Conservation (phyloP, 495 filamentous ascomycete genomes). For the Immersiella caudata region DNA sequence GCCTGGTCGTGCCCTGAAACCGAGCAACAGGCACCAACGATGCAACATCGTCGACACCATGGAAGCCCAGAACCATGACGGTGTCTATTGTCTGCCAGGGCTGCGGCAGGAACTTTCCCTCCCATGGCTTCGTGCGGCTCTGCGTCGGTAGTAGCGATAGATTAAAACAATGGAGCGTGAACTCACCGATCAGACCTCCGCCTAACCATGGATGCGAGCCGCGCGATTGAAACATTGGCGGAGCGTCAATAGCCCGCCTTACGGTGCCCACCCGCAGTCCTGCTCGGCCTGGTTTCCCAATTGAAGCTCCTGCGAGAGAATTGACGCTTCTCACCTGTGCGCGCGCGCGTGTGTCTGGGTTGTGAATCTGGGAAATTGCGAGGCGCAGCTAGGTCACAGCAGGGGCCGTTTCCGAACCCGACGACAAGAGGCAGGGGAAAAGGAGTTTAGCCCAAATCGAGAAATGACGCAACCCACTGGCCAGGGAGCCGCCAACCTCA, state of each 20-base stretch:
- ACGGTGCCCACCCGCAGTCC: background rate
- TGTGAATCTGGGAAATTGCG: conserved; percentile 8
- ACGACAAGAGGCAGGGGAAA: conserved; percentile 6
- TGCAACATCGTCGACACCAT: background rate
- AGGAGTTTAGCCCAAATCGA: background rate
- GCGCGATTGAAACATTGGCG: background rate
- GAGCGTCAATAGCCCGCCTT: background rate
- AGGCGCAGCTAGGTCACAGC: background rate
- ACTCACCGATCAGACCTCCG: background rate
- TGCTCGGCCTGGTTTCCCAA: background rate
- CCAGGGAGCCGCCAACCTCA: background rate
- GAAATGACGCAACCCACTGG: background rate
- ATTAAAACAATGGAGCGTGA: conserved; percentile 10
- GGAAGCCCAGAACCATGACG: background rate
- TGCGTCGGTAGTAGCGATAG: conserved; percentile 13
- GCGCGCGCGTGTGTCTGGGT: background rate
- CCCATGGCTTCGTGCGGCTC: conserved; percentile 1
- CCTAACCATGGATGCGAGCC: background rate
- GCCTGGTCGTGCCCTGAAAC: background rate
- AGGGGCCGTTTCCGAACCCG: background rate
- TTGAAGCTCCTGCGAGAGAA: background rate
- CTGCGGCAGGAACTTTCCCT: conserved; percentile 3
- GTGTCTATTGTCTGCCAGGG: background rate
- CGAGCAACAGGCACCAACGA: background rate
- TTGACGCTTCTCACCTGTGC: background rate